Conservation (phyloP, 225 moss, liverwort and hornwort genomes). For the Pseudoscleropodium purum region DNA sequence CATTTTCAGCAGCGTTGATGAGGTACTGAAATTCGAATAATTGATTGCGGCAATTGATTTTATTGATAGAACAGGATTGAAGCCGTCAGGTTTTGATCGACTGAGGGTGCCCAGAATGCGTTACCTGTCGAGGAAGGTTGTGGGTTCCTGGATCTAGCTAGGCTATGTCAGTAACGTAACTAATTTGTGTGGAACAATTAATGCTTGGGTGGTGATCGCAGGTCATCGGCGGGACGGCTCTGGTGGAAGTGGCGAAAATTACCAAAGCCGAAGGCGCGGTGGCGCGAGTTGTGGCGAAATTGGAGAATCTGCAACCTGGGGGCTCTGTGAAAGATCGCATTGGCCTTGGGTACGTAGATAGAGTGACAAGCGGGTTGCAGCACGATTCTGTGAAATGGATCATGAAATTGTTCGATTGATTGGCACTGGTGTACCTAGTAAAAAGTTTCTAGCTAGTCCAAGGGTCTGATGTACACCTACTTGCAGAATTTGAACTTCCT, state of each 20-base stretch:
- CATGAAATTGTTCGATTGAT: too few species aligned
- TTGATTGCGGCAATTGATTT: not conserved
- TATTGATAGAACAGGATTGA: not conserved
- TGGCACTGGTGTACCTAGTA: not conserved
- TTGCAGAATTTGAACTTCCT: not conserved
- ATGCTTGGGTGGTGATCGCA: not conserved
- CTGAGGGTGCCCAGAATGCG: not conserved
- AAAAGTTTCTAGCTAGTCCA: not conserved
- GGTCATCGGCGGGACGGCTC: slow-evolving; percentile 73
- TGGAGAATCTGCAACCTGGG: slow-evolving; percentile 71
- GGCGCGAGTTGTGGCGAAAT: slow-evolving; percentile 74
- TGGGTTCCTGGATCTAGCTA: not conserved
- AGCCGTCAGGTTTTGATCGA: not conserved
- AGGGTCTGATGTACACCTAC: too few species aligned
- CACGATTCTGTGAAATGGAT: too few species aligned
- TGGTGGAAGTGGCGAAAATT: slow-evolving; percentile 59
- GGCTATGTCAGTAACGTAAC: not conserved
- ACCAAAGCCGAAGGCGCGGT: slow-evolving; percentile 46
- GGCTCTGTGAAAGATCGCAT: slow-evolving; percentile 95
- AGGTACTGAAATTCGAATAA: not conserved
- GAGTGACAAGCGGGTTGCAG: not conserved
- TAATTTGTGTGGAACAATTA: too few species aligned
- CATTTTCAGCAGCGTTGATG: not conserved
- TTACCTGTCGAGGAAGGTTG: not conserved
- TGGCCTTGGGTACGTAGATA: slow-evolving; percentile 37